These are phyloP conservation scores for Claviceps capensis DNA, from an alignment of 2,329 filamentous ascomycete species.

Conservation along the genomic window DNA sequence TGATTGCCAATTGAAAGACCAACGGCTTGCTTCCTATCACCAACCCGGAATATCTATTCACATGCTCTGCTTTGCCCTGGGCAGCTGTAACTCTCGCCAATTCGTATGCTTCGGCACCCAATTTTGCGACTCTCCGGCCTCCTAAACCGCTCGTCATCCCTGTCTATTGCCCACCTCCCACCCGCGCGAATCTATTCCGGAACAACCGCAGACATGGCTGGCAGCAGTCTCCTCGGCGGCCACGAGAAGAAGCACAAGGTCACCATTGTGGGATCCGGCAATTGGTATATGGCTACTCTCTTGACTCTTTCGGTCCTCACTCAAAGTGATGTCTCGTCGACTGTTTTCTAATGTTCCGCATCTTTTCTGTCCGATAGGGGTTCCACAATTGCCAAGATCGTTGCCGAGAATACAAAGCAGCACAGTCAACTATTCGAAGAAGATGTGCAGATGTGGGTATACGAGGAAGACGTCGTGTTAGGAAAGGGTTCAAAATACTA, in stretches of 20 bases:
- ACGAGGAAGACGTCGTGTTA: conserved; percentile 75
- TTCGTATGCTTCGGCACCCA: conserved; percentile 4
- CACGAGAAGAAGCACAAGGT: conserved; percentile 74
- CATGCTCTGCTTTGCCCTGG: background rate
- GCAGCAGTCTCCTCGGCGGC: conserved; percentile 25
- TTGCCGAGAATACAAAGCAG: conserved; percentile 77
- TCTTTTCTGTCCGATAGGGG: conserved; percentile 44
- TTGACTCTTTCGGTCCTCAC: background rate
- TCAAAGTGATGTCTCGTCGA: background rate
- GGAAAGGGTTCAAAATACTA: conserved; percentile 61
- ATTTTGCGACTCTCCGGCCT: background rate
- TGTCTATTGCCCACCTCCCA: background rate
- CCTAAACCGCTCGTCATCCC: background rate
- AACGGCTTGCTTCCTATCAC: too few species aligned
- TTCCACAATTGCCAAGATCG: conserved; percentile 92
- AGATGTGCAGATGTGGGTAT: conserved; percentile 98
- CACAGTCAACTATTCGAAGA: conserved; percentile 73
- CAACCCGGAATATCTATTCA: too few species aligned
- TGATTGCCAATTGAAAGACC: too few species aligned
- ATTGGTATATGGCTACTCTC: conserved; percentile 52
- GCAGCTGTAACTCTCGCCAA: background rate
- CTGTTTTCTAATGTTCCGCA: background rate
- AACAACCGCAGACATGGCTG: conserved; percentile 18
- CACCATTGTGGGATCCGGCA: conserved; percentile 87
- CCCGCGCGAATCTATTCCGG: conserved; percentile 2